Percentiles rank a stretch among this genome's conserved stretches.
These are phyloP conservation scores for Grosmannia clavigera DNA, from an alignment of 2,329 filamentous ascomycete species.

Conservation along the genomic window DNA sequence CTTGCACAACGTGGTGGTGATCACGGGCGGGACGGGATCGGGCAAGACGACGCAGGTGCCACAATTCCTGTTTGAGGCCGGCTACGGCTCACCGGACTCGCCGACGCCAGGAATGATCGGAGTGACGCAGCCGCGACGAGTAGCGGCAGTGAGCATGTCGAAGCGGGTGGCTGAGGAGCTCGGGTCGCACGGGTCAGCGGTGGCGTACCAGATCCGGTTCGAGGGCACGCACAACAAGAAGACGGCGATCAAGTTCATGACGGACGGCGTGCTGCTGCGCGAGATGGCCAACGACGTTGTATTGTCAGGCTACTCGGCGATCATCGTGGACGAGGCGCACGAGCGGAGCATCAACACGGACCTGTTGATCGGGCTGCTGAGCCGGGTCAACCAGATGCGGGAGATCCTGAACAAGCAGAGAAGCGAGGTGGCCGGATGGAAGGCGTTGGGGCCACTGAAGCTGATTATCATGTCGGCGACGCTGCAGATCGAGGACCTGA, in stretches of 20 bases:
- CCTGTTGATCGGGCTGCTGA: conserved; percentile 94
- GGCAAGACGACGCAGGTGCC: conserved; percentile 97
- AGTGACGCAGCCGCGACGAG: conserved; percentile 85
- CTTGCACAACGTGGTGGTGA: conserved; percentile 77
- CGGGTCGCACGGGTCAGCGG: conserved; percentile 60
- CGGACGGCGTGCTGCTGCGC: conserved; percentile 85
- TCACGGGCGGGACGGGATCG: conserved; percentile 91
- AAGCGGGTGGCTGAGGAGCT: conserved; percentile 82
- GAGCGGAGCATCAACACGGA: conserved; percentile 97
- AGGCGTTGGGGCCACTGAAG: conserved; percentile 56
- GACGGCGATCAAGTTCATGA: conserved; percentile 97
- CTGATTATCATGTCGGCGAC: conserved; percentile 98
- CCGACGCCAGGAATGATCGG: conserved; percentile 87
- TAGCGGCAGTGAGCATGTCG: conserved; percentile 94
- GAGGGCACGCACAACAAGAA: conserved; percentile 69
- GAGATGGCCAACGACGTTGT: conserved; percentile 86
- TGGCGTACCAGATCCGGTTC: conserved; percentile 92
- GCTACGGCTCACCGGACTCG: conserved; percentile 68
- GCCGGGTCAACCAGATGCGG: conserved; percentile 76
- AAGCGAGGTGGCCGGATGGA: not conserved
- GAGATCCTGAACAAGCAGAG: conserved; percentile 41
- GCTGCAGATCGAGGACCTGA: conserved; percentile 79
- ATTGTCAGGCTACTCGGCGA: conserved; percentile 78
- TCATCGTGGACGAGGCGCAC: conserved; percentile 94
- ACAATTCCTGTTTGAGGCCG: conserved; percentile 89